These are phyloP conservation scores for Diaporthe amygdali DNA, from an alignment of 2,329 filamentous ascomycete species.

Conservation along the genomic window DNA sequence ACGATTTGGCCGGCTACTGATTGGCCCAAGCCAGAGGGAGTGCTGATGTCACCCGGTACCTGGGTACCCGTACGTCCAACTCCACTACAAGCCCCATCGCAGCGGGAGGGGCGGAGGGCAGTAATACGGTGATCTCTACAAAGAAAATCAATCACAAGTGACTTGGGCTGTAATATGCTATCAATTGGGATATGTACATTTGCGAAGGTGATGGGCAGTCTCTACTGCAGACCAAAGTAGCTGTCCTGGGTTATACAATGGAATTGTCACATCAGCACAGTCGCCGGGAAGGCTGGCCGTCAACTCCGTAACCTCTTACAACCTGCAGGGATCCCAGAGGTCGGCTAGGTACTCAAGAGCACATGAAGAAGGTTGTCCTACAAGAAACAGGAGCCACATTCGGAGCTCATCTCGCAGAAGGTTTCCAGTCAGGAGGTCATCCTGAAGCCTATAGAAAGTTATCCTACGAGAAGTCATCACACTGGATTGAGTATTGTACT, in stretches of 20 bases:
- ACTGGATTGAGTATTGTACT: no score
- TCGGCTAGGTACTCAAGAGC: no score
- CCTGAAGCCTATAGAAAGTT: no score
- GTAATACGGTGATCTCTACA: background rate
- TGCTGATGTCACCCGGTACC: background rate
- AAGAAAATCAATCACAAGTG: background rate
- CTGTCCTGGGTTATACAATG: background rate
- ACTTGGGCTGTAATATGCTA: background rate
- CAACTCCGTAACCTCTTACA: constrained; percentile 6
- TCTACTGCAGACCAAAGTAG: background rate
- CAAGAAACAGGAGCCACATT: no score
- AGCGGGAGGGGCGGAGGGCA: background rate
- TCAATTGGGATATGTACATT: background rate
- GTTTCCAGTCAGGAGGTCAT: no score
- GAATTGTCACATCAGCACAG: background rate
- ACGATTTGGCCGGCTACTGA: constrained; percentile 7
- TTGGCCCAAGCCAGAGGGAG: background rate
- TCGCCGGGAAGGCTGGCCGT: background rate
- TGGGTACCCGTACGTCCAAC: background rate
- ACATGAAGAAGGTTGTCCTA: no score
- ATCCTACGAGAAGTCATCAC: no score
- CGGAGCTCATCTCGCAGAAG: no score
- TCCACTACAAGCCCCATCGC: background rate
- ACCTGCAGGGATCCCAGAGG: no score
- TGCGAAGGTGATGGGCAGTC: background rate